These are phyloP conservation scores for Penicillium cosmopolitanum DNA, from an alignment of 495 filamentous ascomycete genomes.

Conservation along the genomic window DNA sequence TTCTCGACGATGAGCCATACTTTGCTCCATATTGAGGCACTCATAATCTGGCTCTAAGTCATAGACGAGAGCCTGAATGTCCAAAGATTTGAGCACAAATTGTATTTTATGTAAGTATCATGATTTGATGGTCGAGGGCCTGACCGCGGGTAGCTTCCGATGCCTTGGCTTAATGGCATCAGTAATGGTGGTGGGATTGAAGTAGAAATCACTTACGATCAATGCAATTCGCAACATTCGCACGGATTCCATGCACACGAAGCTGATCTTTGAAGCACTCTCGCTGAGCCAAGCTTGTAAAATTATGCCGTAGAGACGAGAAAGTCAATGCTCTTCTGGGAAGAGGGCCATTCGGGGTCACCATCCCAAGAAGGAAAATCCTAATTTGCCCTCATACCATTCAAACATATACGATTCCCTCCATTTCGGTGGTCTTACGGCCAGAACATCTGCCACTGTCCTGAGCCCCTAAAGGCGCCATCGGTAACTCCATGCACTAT, in stretches of 20 bases:
- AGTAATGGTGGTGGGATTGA: not conserved
- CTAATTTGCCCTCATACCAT: conserved; percentile 1
- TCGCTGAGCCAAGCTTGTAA: conserved; percentile 21
- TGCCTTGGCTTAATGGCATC: conserved; percentile 21
- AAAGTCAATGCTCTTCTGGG: conserved; percentile 1
- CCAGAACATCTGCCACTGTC: conserved; percentile 21
- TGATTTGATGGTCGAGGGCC: conserved; percentile 27
- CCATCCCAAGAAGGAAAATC: conserved; percentile 6
- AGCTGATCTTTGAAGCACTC: conserved; percentile 26
- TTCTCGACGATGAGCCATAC: conserved; percentile 30
- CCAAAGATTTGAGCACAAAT: conserved; percentile 22
- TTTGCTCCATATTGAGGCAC: conserved; percentile 29
- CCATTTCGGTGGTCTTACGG: conserved; percentile 17
- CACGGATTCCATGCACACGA: conserved; percentile 24
- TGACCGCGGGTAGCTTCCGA: conserved; percentile 26
- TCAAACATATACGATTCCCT: conserved; percentile 25
- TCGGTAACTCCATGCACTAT: conserved; percentile 25
- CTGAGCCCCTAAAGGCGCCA: conserved; percentile 25
- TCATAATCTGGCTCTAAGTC: conserved; percentile 27
- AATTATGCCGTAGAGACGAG: conserved; percentile 18
- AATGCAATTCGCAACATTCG: conserved; percentile 20
- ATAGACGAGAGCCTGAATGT: conserved; percentile 25
- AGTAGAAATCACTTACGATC: conserved; percentile 5
- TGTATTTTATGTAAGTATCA: conserved; percentile 32
- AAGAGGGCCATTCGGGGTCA: not conserved